Evolutionary conservation across 2,329 filamentous ascomycete species (phyloP).

Genomic region (Penicillium italicum): DNA sequence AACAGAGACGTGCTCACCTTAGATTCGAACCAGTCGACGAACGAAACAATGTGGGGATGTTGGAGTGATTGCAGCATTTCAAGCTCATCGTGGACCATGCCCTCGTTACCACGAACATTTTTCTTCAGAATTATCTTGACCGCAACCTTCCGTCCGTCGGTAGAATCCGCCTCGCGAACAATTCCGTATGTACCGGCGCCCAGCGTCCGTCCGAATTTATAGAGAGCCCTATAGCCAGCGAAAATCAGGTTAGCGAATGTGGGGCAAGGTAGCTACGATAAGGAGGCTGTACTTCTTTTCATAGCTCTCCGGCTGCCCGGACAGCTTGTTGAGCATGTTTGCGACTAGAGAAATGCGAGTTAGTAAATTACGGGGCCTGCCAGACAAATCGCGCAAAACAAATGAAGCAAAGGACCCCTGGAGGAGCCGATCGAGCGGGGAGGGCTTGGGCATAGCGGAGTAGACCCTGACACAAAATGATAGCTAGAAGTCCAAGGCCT

Average conservation of each 20-base stretch:
- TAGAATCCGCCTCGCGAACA: slow-evolving; percentile 87
- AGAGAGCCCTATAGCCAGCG: slow-evolving; percentile 62
- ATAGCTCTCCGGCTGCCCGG: slow-evolving; percentile 96
- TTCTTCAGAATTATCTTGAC: slow-evolving; percentile 99
- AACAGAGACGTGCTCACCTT: slow-evolving; percentile 58
- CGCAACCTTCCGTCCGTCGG: slow-evolving; percentile 74
- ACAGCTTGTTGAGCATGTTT: slow-evolving; percentile 90
- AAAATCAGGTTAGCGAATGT: slow-evolving; percentile 2
- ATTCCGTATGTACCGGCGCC: slow-evolving; percentile 98
- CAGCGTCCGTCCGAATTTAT: slow-evolving; percentile 87
- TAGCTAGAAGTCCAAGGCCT: not conserved
- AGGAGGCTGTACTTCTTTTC: slow-evolving; percentile 76
- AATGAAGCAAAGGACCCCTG: slow-evolving; percentile 1
- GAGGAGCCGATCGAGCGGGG: slow-evolving; percentile 14
- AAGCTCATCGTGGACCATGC: slow-evolving; percentile 98
- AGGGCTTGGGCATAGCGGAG: not conserved
- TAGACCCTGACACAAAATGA: slow-evolving; percentile 5
- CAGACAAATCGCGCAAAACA: slow-evolving; percentile 1
- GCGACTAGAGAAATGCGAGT: slow-evolving; percentile 57
- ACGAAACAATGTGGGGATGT: slow-evolving; percentile 94
- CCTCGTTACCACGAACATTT: slow-evolving; percentile 96
- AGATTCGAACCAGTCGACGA: slow-evolving; percentile 98
- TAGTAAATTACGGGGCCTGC: slow-evolving; percentile 7
- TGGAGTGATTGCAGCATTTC: slow-evolving; percentile 86
- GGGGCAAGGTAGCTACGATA: not conserved